phyloP scores from a whole-genome alignment of 257 asterid species.

The Hygrophila difformis region DNA sequence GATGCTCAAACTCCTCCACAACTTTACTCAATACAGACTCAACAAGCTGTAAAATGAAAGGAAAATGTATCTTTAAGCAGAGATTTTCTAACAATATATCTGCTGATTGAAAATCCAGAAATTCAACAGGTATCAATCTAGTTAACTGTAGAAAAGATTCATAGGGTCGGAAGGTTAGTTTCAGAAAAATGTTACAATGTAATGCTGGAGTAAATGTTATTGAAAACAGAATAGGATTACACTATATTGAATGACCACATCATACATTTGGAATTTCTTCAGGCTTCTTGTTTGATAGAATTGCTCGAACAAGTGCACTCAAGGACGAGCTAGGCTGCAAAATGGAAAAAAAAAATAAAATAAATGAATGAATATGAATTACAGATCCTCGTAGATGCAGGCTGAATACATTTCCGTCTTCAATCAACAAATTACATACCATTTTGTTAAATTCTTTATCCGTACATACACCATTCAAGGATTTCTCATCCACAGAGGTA shows the following conservation, averaged over 20 bases:
- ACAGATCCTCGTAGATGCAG: background rate
- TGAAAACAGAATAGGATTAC: too few relatives aligned
- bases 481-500: conserved; percentile 42
- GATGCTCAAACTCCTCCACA: conserved; percentile 83
- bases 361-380: background rate
- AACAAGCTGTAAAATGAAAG: conserved; percentile 56
- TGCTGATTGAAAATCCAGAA: background rate
- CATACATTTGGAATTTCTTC: conserved; percentile 88
- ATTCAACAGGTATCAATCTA: background rate
- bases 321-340: conserved; percentile 71
- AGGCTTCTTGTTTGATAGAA: conserved; percentile 78
- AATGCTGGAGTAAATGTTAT: too few relatives aligned
- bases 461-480: conserved; percentile 25
- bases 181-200: too few relatives aligned
- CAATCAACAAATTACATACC: conserved; percentile 30
- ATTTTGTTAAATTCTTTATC: conserved; percentile 39
- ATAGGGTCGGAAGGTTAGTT: too few relatives aligned
- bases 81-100: background rate
- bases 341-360: conserved; percentile 1
- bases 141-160: background rate
- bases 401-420: background rate
- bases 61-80: background rate
- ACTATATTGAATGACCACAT: background rate
- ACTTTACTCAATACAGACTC: conserved; percentile 84
- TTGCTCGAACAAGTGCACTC: conserved; percentile 73